These are phyloP conservation scores for Zopfia rhizophila DNA, from an alignment of 2,329 filamentous ascomycete species.

Conservation along the genomic window DNA sequence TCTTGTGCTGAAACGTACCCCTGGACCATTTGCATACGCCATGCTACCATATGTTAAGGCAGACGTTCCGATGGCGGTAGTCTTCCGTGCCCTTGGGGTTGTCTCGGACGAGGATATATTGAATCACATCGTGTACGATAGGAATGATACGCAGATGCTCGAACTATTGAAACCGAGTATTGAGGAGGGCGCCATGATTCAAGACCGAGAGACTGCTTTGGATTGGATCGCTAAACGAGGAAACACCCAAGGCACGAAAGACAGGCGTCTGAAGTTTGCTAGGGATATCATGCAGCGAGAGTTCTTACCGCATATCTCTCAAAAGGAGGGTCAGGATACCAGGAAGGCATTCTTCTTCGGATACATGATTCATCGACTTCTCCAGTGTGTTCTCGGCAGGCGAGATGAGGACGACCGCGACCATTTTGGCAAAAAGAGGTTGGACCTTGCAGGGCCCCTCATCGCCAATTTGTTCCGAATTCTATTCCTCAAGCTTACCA, in stretches of 20 bases:
- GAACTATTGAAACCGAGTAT: constrained; percentile 98
- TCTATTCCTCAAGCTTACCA: constrained; percentile 89
- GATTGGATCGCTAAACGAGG: constrained; percentile 97
- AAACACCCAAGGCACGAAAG: constrained; percentile 77
- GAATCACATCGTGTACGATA: constrained; percentile 96
- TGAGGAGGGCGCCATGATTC: constrained; percentile 95
- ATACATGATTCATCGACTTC: constrained; percentile 97
- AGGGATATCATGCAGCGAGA: constrained; percentile 97
- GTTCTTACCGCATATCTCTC: constrained; percentile 94
- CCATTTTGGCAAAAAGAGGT: constrained; percentile 98
- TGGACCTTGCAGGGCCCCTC: constrained; percentile 93
- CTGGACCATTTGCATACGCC: constrained; percentile 88
- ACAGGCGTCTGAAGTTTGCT: constrained; percentile 91
- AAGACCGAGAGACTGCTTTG: constrained; percentile 91
- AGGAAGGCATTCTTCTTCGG: constrained; percentile 97
- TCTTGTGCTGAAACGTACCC: constrained; percentile 78
- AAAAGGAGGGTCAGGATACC: constrained; percentile 92
- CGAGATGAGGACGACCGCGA: constrained; percentile 97
- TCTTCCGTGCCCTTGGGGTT: constrained; percentile 94
- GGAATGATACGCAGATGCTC: constrained; percentile 94
- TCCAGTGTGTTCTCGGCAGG: constrained; percentile 92
- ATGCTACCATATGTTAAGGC: constrained; percentile 93
- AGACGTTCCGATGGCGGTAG: constrained; percentile 92
- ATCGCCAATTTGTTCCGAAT: constrained; percentile 96
- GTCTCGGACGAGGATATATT: constrained; percentile 98